Evolutionary conservation across 805 yeast species (phyloP).

Genomic region (Yarrowia yakushimensis): DNA sequence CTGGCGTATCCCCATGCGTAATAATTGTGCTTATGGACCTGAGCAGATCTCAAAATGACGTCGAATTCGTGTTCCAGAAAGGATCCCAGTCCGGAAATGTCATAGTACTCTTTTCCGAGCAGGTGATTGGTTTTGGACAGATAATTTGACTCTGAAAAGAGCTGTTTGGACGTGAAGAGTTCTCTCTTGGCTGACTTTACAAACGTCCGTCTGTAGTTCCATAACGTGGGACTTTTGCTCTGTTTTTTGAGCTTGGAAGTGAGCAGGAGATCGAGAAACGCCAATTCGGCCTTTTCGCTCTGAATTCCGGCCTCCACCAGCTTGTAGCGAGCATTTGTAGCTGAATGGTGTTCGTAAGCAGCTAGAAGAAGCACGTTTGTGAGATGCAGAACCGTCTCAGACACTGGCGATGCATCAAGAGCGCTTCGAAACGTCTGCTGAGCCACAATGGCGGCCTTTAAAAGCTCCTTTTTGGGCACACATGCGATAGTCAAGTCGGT

Average conservation of each 20-base stretch:
- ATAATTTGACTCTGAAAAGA: background rate
- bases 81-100: background rate
- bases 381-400: background rate
- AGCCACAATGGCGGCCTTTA: background rate
- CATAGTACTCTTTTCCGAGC: background rate
- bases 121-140: background rate
- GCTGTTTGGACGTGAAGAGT: background rate
- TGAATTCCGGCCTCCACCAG: conserved; percentile 27
- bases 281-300: conserved; percentile 30
- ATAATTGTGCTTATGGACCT: conserved; percentile 46
- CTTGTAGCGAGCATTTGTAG: conserved; percentile 34
- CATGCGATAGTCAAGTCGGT: background rate
- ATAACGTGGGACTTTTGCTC: conserved; percentile 41
- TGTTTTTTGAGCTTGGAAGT: conserved; percentile 39
- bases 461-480: conserved; percentile 5
- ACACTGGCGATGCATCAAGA: background rate
- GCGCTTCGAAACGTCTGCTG: background rate
- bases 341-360: conserved; percentile 36
- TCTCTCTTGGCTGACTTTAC: background rate
- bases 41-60: conserved; percentile 39
- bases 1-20: conserved; percentile 47
- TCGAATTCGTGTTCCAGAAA: conserved; percentile 31
- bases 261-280: conserved; percentile 33
- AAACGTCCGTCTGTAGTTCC: conserved; percentile 41
- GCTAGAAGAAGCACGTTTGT: conserved; percentile 33